Conservation (phyloP, 108 stramenopile species). For the Aurantiochytrium sp. region DNA sequence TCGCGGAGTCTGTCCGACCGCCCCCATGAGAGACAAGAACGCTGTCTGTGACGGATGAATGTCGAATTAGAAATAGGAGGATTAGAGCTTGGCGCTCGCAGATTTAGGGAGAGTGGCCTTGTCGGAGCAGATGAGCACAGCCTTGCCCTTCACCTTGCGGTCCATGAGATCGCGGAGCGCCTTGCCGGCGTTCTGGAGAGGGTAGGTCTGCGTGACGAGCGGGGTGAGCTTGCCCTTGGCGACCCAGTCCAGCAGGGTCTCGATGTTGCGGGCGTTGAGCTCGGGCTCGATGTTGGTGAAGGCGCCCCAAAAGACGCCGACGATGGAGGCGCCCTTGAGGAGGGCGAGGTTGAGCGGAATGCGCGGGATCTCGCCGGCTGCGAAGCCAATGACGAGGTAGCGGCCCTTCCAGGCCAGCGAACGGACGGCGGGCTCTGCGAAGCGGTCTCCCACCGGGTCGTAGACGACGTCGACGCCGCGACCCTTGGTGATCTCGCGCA, state of each 20-base stretch:
- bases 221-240: conserved; percentile 33
- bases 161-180: conserved; percentile 40
- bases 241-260: background rate
- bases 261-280: background rate
- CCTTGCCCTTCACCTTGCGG: conserved; percentile 28
- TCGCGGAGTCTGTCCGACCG: too few relatives aligned
- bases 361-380: conserved; percentile 37
- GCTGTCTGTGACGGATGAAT: too few relatives aligned
- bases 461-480: conserved; percentile 20
- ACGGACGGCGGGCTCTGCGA: conserved; percentile 25
- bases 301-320: conserved; percentile 47
- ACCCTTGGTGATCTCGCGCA: conserved; percentile 8
- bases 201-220: conserved; percentile 37
- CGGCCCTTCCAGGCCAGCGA: conserved; percentile 40
- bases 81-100: background rate
- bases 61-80: too few relatives aligned
- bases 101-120: background rate
- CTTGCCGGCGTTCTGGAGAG: conserved; percentile 36
- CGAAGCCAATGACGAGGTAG: conserved; percentile 47
- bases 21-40: too few relatives aligned
- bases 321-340: conserved; percentile 39
- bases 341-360: conserved; percentile 46
- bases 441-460: background rate
- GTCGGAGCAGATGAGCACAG: background rate
- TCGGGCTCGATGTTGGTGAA: conserved; percentile 37